phyloP scores from a whole-genome alignment of 2,329 filamentous ascomycete species.

The Phoma herbarum region DNA sequence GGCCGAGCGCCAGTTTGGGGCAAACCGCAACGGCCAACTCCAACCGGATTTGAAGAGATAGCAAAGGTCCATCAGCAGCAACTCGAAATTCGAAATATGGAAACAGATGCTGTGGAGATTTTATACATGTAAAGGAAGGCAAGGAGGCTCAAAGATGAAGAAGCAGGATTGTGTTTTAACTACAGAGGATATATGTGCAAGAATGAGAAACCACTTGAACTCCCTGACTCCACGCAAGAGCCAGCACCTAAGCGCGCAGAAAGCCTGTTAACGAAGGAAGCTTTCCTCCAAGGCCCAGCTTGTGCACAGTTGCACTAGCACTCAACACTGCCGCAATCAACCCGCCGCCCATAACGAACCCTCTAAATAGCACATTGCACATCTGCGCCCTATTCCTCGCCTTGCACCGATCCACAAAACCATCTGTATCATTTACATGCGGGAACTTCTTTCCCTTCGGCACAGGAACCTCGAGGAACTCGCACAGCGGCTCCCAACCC shows the following conservation, averaged over 20 bases:
- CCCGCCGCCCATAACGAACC: constrained; percentile 12
- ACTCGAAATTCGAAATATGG: neutral
- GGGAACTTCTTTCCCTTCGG: neutral
- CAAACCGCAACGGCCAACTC: neutral
- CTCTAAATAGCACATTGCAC: constrained; percentile 57
- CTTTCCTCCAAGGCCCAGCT: constrained; percentile 10
- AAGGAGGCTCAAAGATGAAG: neutral
- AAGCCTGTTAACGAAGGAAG: constrained; percentile 11
- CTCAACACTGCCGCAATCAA: constrained; percentile 6
- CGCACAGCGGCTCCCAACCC: neutral
- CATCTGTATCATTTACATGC: neutral
- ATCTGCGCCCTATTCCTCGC: constrained; percentile 42
- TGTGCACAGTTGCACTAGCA: constrained; percentile 5
- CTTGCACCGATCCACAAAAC: neutral
- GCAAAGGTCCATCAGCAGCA: neutral
- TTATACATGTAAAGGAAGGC: neutral
- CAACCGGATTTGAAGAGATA: neutral
- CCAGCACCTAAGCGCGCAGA: constrained; percentile 5
- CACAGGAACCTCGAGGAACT: neutral
- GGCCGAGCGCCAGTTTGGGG: constrained; percentile 10
- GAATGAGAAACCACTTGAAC: neutral
- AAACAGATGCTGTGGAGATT: neutral
- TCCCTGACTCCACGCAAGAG: neutral
- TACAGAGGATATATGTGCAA: neutral
- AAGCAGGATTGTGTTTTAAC: neutral